Conservation (phyloP, 2,329 filamentous ascomycete genomes). For the Thyridium curvatum region DNA sequence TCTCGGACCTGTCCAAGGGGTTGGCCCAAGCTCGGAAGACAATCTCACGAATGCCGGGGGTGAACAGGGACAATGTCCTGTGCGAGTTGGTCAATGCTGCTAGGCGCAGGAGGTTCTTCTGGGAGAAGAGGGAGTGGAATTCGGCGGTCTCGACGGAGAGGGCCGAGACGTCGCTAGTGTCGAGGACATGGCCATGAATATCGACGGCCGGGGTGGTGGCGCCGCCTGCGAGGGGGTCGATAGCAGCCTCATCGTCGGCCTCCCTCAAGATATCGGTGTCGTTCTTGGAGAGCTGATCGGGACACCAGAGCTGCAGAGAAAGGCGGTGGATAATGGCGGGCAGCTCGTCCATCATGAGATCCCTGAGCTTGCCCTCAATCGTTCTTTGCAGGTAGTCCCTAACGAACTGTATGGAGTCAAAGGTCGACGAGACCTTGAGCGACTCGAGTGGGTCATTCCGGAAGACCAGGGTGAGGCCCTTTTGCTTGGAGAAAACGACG, state of each 20-base stretch:
- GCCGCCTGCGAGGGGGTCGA: slow-evolving; percentile 59
- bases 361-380: slow-evolving; percentile 87
- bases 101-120: slow-evolving; percentile 84
- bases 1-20: slow-evolving; percentile 56
- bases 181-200: slow-evolving; percentile 68
- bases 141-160: slow-evolving; percentile 72
- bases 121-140: slow-evolving; percentile 84
- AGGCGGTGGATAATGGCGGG: slow-evolving; percentile 93
- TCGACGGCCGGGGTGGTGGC: slow-evolving; percentile 78
- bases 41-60: slow-evolving; percentile 81
- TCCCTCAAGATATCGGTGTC: slow-evolving; percentile 49
- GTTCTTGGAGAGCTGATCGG: slow-evolving; percentile 70
- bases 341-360: slow-evolving; percentile 95
- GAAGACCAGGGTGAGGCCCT: slow-evolving; percentile 93
- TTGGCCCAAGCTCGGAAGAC: slow-evolving; percentile 92
- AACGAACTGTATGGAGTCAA: slow-evolving; percentile 98
- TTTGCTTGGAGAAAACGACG: slow-evolving; percentile 93
- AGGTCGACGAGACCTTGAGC: slow-evolving; percentile 96
- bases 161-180: slow-evolving; percentile 67
- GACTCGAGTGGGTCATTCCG: slow-evolving; percentile 97
- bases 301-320: slow-evolving; percentile 82
- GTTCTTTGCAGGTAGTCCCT: slow-evolving; percentile 94
- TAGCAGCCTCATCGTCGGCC: slow-evolving; percentile 49
- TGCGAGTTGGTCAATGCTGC: slow-evolving; percentile 82
- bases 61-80: slow-evolving; percentile 84